phyloP scores from a whole-genome alignment of 768 basidiomycete genomes.

The Daedaleopsis sinensis region DNA sequence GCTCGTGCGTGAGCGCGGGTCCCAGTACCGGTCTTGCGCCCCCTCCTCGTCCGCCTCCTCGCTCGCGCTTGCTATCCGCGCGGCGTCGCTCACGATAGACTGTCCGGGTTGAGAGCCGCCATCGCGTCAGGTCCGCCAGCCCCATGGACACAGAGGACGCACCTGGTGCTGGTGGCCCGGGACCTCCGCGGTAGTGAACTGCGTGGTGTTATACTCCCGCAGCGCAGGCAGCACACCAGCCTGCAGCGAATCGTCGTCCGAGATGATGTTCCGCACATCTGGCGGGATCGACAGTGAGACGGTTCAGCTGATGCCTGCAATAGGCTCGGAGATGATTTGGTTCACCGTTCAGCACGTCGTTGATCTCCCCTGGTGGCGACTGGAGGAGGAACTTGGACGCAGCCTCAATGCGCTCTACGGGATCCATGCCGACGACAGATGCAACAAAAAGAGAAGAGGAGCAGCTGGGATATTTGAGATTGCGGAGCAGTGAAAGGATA shows the following conservation, averaged over 20 bases:
- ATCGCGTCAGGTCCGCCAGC: neutral
- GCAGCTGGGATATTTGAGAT: too few relatives aligned
- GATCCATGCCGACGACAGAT: conserved; percentile 47
- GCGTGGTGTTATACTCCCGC: conserved; percentile 82
- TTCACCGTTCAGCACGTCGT: conserved; percentile 90
- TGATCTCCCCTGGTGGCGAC: conserved; percentile 94
- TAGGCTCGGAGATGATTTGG: neutral
- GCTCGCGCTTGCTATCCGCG: conserved; percentile 40
- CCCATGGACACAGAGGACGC: conserved; percentile 25
- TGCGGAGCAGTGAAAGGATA: too few relatives aligned
- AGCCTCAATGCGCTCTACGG: conserved; percentile 64
- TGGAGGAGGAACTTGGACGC: conserved; percentile 85
- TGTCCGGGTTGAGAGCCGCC: conserved; percentile 40
- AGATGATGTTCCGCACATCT: conserved; percentile 92
- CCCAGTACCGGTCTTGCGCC: conserved; percentile 74
- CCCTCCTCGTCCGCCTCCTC: conserved; percentile 38
- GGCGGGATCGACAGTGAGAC: conserved; percentile 9
- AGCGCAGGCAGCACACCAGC: conserved; percentile 77
- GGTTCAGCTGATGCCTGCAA: conserved; percentile 9
- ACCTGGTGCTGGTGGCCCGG: conserved; percentile 79
- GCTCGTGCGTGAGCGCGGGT: conserved; percentile 76
- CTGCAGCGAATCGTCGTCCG: conserved; percentile 84
- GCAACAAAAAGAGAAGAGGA: too few relatives aligned
- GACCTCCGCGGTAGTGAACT: conserved; percentile 88
- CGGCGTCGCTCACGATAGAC: conserved; percentile 83